Evolutionary conservation across 139 green algal genomes (phyloP), one percentile per base, ranked within the genome.

Genomic region (Volvox reticuliferus): DNA sequence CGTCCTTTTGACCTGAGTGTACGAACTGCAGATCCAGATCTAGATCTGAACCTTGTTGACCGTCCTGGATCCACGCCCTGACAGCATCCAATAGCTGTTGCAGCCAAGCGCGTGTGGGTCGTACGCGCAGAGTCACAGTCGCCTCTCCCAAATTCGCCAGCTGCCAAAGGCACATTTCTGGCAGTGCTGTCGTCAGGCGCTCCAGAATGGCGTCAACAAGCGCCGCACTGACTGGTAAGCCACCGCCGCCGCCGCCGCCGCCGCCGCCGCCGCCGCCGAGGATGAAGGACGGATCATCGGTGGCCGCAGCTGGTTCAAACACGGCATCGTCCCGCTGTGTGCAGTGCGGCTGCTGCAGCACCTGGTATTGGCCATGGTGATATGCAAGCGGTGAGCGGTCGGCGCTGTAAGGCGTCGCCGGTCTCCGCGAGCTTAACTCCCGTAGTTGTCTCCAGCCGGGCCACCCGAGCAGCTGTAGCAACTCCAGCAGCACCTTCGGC

Each of bases 391-490:
- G n/a, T 55, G 44, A 9, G 44, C 44, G 44, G 44, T 5, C 9
- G 44, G 44, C 9, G 44, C 44, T 55, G 44, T 55, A 55, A 14
- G n/a, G 36, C 17, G 36, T 13, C 18, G 78, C n/a, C n/a, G n/a
- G n/a, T n/a, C n/a, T 21, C 79, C 37, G 65, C 65, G 65, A 73
- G 65, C 65, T 12, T 28, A 28, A 28, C 24, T 73, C 65, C 6
- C 65, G 65, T 28, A 73, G 21, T 26, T 28, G n/a, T 32, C 16
- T 0, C 86, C 86, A 90, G 44, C 73, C 71, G 1, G 86, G 69
- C 86, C 71, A 90, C 16, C 50, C 86, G 37, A 90, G 86, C 30
- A 90, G 55, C 50, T n/a, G 13, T 44, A 90, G 50, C 30, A 90
- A 75, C 73, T 83, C 50, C 50, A 83, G 18, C 44, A 90, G 19